A percentile compares a stretch with the other conserved stretches of the same genome.
Conservation (phyloP, 208 protist genomes). For the Strigomonas culicis region DNA sequence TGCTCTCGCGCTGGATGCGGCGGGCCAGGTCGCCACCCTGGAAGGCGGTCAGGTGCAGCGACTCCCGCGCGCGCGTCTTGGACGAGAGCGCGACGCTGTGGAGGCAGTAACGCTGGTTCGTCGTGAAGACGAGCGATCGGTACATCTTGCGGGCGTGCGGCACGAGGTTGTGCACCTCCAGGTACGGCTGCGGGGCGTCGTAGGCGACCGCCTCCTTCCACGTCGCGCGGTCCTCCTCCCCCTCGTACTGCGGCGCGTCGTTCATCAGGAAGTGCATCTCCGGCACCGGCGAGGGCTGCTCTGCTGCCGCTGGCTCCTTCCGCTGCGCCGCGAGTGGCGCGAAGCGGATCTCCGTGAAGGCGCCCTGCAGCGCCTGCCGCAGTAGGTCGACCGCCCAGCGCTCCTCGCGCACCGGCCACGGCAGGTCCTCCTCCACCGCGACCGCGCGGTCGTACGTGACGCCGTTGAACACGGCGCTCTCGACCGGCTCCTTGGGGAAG, state of each 20-base stretch:
- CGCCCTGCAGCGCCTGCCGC: constrained; percentile 24
- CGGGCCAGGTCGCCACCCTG: constrained; percentile 62
- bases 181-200: constrained; percentile 37
- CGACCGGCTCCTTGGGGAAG: constrained; percentile 26
- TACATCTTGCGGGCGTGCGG: constrained; percentile 73
- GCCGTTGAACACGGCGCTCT: constrained; percentile 30
- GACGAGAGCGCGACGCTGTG: constrained; percentile 51
- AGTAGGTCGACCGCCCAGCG: constrained; percentile 72
- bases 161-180: constrained; percentile 76
- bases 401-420: constrained; percentile 51
- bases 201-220: constrained; percentile 84
- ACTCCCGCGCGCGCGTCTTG: constrained; percentile 25
- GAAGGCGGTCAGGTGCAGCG: constrained; percentile 36
- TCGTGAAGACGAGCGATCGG: constrained; percentile 68
- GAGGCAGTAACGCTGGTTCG: constrained; percentile 65
- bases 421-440: constrained; percentile 30
- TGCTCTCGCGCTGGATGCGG: constrained; percentile 46
- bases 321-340: constrained; percentile 35
- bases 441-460: constrained; percentile 51
- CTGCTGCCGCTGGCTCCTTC: neutral
- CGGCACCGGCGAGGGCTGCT: constrained; percentile 16
- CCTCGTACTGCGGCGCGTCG: constrained; percentile 56
- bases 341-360: constrained; percentile 47
- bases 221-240: constrained; percentile 53
- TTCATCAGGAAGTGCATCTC: constrained; percentile 60